Conservation (phyloP, 257 asterid species). For the Forsythia suspensa region DNA sequence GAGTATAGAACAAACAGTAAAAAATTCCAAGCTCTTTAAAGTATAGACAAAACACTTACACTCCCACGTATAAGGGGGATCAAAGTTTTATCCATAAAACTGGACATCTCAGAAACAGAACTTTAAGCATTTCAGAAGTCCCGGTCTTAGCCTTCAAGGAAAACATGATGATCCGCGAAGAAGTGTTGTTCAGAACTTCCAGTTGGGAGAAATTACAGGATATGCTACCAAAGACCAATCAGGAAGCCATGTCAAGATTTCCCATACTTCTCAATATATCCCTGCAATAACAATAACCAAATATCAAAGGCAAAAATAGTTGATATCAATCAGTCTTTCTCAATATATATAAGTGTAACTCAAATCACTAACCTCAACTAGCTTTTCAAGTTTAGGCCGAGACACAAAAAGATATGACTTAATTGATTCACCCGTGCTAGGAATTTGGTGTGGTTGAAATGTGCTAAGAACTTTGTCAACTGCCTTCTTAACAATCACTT, state of each 20-base stretch:
- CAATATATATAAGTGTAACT: constrained; percentile 11
- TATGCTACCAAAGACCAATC: constrained; percentile 18
- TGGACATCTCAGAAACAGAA: constrained; percentile 21
- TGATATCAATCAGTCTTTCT: constrained; percentile 14
- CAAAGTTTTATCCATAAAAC: constrained; percentile 22
- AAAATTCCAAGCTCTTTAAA: constrained; percentile 14
- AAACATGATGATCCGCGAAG: constrained; percentile 16
- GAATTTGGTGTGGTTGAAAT: constrained; percentile 61
- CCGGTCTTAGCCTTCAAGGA: constrained; percentile 3
- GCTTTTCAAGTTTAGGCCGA: constrained; percentile 63
- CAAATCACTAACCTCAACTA: constrained; percentile 76
- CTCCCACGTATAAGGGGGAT: constrained; percentile 8
- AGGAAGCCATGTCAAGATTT: constrained; percentile 40
- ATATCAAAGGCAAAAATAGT: constrained; percentile 23
- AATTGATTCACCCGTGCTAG: constrained; percentile 54
- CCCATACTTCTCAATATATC: constrained; percentile 63
- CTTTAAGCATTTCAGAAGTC: constrained; percentile 18
- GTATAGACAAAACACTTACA: constrained; percentile 11
- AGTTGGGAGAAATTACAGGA: neutral
- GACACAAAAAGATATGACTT: constrained; percentile 54
- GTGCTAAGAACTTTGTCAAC: constrained; percentile 68
- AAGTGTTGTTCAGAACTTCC: constrained; percentile 29
- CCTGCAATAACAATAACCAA: constrained; percentile 65
- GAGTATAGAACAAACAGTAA: constrained; percentile 12
- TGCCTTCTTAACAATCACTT: constrained; percentile 69